phyloP scores from a whole-genome alignment of 345 rosid genomes.

The Citrus maxima region DNA sequence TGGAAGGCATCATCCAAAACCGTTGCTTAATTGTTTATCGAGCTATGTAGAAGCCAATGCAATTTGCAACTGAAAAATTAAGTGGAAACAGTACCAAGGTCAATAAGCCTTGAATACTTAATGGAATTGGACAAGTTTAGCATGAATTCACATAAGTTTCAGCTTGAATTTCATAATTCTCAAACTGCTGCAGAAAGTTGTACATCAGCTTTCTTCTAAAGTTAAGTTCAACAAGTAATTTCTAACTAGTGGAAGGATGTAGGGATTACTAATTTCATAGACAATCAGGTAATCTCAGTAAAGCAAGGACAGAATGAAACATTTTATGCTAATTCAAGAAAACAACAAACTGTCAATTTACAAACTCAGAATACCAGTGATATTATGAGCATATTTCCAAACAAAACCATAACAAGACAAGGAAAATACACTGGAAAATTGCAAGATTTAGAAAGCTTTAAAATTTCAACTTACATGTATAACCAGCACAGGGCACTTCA shows the following conservation, averaged over 20 bases:
- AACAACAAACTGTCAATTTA: not conserved
- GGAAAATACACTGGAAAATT: not conserved
- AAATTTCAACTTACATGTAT: constrained; percentile 66
- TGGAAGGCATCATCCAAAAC: not conserved
- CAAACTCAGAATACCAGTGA: not conserved
- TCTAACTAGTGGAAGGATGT: not conserved
- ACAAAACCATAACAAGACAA: not conserved
- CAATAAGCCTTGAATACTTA: not conserved
- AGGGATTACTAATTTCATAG: not conserved
- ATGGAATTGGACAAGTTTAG: not conserved
- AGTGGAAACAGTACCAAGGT: not conserved
- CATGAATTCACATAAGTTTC: not conserved
- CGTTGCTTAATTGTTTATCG: not conserved
- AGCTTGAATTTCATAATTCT: not conserved
- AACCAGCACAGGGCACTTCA: constrained; percentile 90
- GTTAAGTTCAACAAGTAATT: not conserved
- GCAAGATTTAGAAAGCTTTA: not conserved
- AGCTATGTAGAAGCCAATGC: not conserved
- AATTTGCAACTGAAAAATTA: not conserved
- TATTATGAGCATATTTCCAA: not conserved
- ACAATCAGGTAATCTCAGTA: not conserved
- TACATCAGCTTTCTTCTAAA: not conserved
- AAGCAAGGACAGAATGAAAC: not conserved
- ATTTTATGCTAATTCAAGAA: not conserved
- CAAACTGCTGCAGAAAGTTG: not conserved